A percentile compares a stretch with the other conserved stretches of the same genome.
phyloP scores from a whole-genome alignment of 768 basidiomycete species.

The Mycena olivaceomarginata region DNA sequence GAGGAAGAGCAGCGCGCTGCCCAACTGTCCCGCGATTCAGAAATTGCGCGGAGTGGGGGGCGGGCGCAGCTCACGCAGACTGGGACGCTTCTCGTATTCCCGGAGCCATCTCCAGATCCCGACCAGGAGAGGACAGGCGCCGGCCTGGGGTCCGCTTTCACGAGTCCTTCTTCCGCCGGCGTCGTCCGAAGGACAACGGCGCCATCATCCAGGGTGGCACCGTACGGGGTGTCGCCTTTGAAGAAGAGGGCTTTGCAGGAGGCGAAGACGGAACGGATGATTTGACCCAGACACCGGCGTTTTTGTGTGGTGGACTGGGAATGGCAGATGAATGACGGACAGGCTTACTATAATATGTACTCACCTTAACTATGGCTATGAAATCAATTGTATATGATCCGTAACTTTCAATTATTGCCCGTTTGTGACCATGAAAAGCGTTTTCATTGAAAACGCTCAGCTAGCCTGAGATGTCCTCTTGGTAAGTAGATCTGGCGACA shows the following conservation, averaged over 20 bases:
- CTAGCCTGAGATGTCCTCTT: no score
- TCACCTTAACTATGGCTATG: not conserved
- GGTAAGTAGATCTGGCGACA: no score
- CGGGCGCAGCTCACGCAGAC: conserved; percentile 26
- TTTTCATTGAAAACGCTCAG: no score
- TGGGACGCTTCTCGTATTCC: conserved; percentile 34
- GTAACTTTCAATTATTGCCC: no score
- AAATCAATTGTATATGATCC: no score
- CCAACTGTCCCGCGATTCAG: conserved; percentile 20
- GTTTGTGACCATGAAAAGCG: no score
- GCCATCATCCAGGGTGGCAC: not conserved
- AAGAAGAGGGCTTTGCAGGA: not conserved
- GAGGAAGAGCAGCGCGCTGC: conserved; percentile 22
- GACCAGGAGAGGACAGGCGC: conserved; percentile 11
- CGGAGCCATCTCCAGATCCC: conserved; percentile 12
- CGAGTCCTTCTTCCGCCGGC: not conserved
- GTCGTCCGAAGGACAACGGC: not conserved
- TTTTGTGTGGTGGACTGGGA: not conserved
- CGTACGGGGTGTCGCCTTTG: not conserved
- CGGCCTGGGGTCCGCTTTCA: conserved; percentile 27
- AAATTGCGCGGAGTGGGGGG: conserved; percentile 14
- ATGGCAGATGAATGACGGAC: not conserved
- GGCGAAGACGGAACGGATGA: conserved; percentile 1
- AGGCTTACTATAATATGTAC: conserved; percentile 1
- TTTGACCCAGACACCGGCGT: conserved; percentile 2